Conservation (phyloP, 768 basidiomycete genomes). For the Lactifluus subvellereus region DNA sequence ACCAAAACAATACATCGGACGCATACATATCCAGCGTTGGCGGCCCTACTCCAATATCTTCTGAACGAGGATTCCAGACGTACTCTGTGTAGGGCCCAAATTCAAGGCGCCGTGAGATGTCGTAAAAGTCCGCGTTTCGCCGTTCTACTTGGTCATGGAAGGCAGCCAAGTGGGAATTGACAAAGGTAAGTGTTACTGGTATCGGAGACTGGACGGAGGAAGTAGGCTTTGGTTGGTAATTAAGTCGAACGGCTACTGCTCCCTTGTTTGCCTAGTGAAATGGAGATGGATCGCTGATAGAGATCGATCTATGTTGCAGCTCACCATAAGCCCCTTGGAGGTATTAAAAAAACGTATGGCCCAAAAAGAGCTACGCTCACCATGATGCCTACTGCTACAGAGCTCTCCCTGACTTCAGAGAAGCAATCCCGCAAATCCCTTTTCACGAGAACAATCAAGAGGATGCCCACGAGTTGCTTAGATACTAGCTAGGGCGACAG, state of each 20-base stretch:
- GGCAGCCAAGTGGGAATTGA: conserved; percentile 79
- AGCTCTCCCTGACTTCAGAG: conserved; percentile 43
- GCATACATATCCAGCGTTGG: conserved; percentile 12
- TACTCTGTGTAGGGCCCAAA: conserved; percentile 40
- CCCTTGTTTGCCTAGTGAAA: conserved; percentile 77
- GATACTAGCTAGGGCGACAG: conserved; percentile 48
- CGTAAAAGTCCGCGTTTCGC: conserved; percentile 69
- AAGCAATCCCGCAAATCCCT: conserved; percentile 47
- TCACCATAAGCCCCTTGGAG: conserved; percentile 12
- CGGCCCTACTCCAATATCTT: conserved; percentile 5
- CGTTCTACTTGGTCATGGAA: conserved; percentile 74
- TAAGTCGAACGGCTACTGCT: conserved; percentile 58
- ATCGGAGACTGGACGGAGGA: conserved; percentile 27
- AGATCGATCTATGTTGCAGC: not conserved
- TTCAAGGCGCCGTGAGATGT: conserved; percentile 51
- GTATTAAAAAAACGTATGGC: not conserved
- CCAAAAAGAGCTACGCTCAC: conserved; percentile 33
- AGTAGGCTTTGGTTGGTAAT: conserved; percentile 43
- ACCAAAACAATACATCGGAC: conserved; percentile 23
- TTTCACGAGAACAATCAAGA: conserved; percentile 64
- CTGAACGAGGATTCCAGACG: not conserved
- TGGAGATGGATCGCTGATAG: not conserved
- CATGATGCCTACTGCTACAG: conserved; percentile 72
- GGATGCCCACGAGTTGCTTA: conserved; percentile 78
- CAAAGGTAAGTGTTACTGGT: conserved; percentile 58